Evolutionary conservation across 2,329 filamentous ascomycete genomes (phyloP), one percentile per base, ranked within the genome.

Genomic region (Venturiaceae sp.): DNA sequence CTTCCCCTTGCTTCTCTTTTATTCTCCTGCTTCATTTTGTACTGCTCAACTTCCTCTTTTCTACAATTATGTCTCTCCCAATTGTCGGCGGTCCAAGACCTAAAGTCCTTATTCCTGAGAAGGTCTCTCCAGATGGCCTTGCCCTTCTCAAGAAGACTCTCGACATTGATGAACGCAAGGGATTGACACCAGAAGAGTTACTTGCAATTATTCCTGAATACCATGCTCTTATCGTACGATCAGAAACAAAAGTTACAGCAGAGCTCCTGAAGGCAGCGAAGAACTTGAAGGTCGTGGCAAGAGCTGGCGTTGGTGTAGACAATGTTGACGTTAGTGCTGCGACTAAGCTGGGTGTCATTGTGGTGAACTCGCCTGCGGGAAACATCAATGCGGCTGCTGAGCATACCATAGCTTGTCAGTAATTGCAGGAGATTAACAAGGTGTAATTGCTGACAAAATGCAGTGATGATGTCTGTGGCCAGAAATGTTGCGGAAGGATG

Each of bases 301-400:
- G 89, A 61, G 89, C 89, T 13, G 89, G 89, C 13, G 89, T 92
- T 1, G 89, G 87, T 33, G 87, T 92, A 26, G 88, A 92, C 73
- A 92, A 92, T 72, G 88, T 94, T 53, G 79, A 92, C 67, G 85
- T 92, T 0, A 76, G 83, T 34, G 82, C 83, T 7, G 88, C 88
- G 2, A 92, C 88, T 0, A 77, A 80, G 39, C 77, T 84, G 57
- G 89, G 89, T 21, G 84, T 92, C 60, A 85, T 92, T 55, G 88
- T 94, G 2, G 85, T 92, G 58, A 94, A 92, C 70, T 87, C 83
- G 28, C 88, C 89, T 0, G 82, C 83, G 19, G 89, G 89, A 1
- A 94, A 94, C 67, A 90, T 92, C 64, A 82, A 87, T 59, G 88
- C 89, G 0, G 89, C 88, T 0, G 88, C 88, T 0, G 88, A 91